Percentiles rank a stretch among this genome's conserved stretches.
phyloP scores from a whole-genome alignment of 805 yeast species.

The Teunomyces kruisii region DNA sequence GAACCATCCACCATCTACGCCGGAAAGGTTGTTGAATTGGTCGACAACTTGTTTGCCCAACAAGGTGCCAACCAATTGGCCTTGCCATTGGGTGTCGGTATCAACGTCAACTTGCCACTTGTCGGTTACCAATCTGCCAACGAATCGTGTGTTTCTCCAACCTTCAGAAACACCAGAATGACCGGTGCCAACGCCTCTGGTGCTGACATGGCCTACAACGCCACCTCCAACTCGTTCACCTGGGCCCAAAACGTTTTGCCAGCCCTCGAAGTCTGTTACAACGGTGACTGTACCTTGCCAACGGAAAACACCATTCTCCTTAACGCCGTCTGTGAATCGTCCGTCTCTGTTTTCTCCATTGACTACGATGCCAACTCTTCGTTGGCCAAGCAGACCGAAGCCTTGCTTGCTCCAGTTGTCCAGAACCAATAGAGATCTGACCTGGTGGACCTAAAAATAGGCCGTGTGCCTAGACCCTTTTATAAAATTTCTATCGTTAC shows the following conservation, averaged over 20 bases:
- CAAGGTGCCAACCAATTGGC: constrained; percentile 38
- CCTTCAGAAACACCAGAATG: constrained; percentile 45
- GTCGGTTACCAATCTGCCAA: constrained; percentile 31
- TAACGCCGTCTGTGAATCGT: constrained; percentile 24
- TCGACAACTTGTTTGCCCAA: constrained; percentile 33
- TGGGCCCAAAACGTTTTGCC: constrained; percentile 12
- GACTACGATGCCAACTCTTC: constrained; percentile 29
- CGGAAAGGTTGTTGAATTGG: constrained; percentile 37
- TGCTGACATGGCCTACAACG: constrained; percentile 37
- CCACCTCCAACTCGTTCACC: constrained; percentile 32
- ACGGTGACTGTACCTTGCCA: constrained; percentile 47
- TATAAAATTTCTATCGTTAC: not conserved
- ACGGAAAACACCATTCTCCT: constrained; percentile 36
- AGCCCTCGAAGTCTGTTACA: constrained; percentile 25
- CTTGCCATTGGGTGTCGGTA: constrained; percentile 45
- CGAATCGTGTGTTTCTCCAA: constrained; percentile 45
- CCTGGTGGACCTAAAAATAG: not conserved
- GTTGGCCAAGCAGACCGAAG: constrained; percentile 11
- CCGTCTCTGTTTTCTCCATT: constrained; percentile 25
- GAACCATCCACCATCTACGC: constrained; percentile 48
- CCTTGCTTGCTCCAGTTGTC: constrained; percentile 13
- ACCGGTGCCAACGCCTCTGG: constrained; percentile 39
- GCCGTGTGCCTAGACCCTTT: not conserved
- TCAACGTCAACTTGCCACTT: constrained; percentile 49
- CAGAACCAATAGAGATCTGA: not conserved